Evolutionary conservation across 306 rosid genomes (phyloP), one percentile per base, ranked within the genome.

Genomic region (Geum urbanum): DNA sequence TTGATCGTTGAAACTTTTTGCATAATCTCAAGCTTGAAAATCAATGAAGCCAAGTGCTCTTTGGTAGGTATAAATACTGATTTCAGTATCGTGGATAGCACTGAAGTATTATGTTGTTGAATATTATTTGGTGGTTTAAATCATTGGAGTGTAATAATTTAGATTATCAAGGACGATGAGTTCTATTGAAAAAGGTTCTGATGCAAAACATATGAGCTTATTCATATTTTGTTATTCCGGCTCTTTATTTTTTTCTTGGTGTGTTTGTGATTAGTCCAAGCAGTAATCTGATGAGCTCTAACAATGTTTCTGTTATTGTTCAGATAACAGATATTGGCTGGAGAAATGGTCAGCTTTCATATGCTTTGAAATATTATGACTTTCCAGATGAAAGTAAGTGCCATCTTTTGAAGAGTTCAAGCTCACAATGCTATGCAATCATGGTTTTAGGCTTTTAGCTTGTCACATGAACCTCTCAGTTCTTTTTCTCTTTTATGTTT

Each of bases 351-450:
- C 49, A 4, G 35, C 2, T 60, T 39, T 47, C 43, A 12, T 70
- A 74, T 76, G 71, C 8, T 6, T 72, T 89, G 79, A 84, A 86
- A 72, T 88, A 80, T 88, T 27, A 69, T 63, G 95, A 92, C 83
- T 92, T 86, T 63, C 87, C 95, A 1, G 98, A 80, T 76, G 80
- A 92, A 74, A 74, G 97, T 91, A 84, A 78, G 85, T 58, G 55
- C 62, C 49, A 50, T 68, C 10, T 52, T 27, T 52, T 2, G 19
- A 46, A 35, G 40, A 19, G 13, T 32, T 48, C 2, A 50, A 49
- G 5, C 37, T 50, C 58, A 16, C 58, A 5, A 15, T 8, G 44
- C 24, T 27, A 13, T 47, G 71, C 45, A 7, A 18, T 4, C n/a
- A n/a, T n/a, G n/a, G n/a, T n/a, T n/a, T 16, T 16, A 5, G 4